Base-by-base conservation (phyloP, 1,284 basidiomycete genomes). In the Lentinula novae-zelandiae region DNA sequence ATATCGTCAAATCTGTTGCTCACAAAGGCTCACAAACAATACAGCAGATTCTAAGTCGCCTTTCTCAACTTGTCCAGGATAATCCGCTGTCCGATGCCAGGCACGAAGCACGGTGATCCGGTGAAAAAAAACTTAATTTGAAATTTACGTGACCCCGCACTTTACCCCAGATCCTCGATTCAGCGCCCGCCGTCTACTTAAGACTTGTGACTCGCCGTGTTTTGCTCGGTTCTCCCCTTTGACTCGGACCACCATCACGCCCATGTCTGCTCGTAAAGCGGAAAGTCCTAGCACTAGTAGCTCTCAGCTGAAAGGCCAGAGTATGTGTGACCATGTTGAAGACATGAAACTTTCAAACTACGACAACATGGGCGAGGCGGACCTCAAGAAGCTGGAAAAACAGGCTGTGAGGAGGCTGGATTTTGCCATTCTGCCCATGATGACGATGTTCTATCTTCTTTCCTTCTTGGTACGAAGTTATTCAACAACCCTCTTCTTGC, bases 381-480 rank as follows among this genome's bases (percentile, higher is more conserved):
- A 56, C 12, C 40, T 56, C 10, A 44, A 17, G n/a, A 56, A 9
- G 10, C 10, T 56, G 42, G 54, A 56, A 17, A 67, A 57, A 57
- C 65, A 64, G 56, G 71, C 72, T 36, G 69, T 70, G 5, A 67
- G 70, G 17, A 71, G 68, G 60, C 54, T 75, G 22, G 73, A 75
- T 60, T 65, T 65, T 17, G 68, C 67, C 12, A 64, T 75, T 58
- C 40, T 62, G 50, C 73, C 74, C 3, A 63, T 75, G 33, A 70
- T 75, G 64, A 75, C 76, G 1, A 72, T 80, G 60, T 78, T 79
- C 65, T 81, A 82, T 62, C 70, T 81, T 3, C 69, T 81, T 22
- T 79, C 78, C 39, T 81, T 79, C 67, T 58, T 82, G 69, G 80
- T 81, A 56, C 39, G 48, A n/a, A 7, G 38, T 3, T 57, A 1